Percentiles rank a stretch among this genome's conserved stretches.
These are phyloP conservation scores for Vigna radiata DNA, from an alignment of 306 rosid species.

Conservation along the genomic window DNA sequence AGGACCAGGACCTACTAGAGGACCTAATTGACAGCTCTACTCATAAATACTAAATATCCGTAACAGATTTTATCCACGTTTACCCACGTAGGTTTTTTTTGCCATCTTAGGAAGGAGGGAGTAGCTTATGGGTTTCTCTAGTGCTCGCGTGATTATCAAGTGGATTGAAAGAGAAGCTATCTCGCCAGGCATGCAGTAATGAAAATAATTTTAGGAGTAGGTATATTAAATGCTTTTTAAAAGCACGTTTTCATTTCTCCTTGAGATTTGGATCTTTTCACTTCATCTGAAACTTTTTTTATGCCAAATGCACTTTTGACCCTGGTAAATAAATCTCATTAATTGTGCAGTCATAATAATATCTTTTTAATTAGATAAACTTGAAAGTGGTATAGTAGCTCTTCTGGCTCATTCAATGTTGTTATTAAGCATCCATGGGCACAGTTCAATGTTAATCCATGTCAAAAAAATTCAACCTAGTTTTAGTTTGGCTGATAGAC, in stretches of 20 bases:
- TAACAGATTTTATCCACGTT: too few species aligned
- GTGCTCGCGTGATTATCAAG: too few species aligned
- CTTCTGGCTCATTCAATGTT: neutral
- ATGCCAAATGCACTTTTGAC: constrained; percentile 13
- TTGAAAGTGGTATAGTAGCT: constrained; percentile 16
- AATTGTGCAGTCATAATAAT: neutral
- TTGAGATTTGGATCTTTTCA: neutral
- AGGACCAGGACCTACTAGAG: too few species aligned
- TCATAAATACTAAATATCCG: too few species aligned
- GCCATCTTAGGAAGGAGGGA: too few species aligned
- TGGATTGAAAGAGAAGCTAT: neutral
- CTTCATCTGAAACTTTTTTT: constrained; percentile 5
- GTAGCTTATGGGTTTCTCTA: too few species aligned
- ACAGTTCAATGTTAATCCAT: neutral
- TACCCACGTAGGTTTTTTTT: too few species aligned
- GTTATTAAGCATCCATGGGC: neutral
- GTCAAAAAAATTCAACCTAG: neutral
- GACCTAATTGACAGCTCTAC: too few species aligned
- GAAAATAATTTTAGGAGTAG: constrained; percentile 27
- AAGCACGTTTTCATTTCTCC: constrained; percentile 11
- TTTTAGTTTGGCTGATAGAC: neutral
- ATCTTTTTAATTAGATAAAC: constrained; percentile 1
- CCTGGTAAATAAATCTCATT: constrained; percentile 14
- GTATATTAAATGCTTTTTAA: constrained; percentile 1
- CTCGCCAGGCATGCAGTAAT: neutral